Conservation (phyloP, 2,329 filamentous ascomycete genomes). For the Nigrospora sphaerica region DNA sequence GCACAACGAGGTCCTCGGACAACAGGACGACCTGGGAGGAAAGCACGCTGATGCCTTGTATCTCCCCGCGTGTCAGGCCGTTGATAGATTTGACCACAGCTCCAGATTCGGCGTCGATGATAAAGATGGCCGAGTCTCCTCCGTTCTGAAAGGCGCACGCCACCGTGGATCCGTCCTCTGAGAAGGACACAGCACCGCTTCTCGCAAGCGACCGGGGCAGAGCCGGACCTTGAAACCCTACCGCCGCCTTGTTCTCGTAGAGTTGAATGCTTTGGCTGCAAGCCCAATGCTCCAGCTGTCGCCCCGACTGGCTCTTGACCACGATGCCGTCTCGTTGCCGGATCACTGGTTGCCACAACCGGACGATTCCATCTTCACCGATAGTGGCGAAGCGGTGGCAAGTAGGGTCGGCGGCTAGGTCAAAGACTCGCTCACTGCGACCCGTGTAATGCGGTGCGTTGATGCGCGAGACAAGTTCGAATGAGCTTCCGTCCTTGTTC, state of each 20-base stretch:
- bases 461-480: slow-evolving; percentile 75
- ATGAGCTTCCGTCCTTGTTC: slow-evolving; percentile 38
- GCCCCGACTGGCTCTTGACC: slow-evolving; percentile 49
- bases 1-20: slow-evolving; percentile 67
- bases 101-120: slow-evolving; percentile 69
- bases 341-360: slow-evolving; percentile 73
- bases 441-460: slow-evolving; percentile 69
- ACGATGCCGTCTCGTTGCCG: slow-evolving; percentile 62
- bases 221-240: slow-evolving; percentile 23
- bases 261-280: slow-evolving; percentile 54
- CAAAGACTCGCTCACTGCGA: slow-evolving; percentile 56
- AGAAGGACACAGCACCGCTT: slow-evolving; percentile 69
- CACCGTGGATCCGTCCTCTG: slow-evolving; percentile 77
- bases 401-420: slow-evolving; percentile 63
- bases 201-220: slow-evolving; percentile 18
- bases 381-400: slow-evolving; percentile 74
- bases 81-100: slow-evolving; percentile 59
- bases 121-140: slow-evolving; percentile 58
- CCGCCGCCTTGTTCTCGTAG: slow-evolving; percentile 30
- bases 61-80: slow-evolving; percentile 57
- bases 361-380: slow-evolving; percentile 70
- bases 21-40: slow-evolving; percentile 69
- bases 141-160: slow-evolving; percentile 55
- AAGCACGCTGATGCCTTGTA: slow-evolving; percentile 64
- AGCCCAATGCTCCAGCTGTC: slow-evolving; percentile 66